Base-by-base conservation (phyloP, 2,329 filamentous ascomycete genomes). In the Apiospora rasikravindrae region DNA sequence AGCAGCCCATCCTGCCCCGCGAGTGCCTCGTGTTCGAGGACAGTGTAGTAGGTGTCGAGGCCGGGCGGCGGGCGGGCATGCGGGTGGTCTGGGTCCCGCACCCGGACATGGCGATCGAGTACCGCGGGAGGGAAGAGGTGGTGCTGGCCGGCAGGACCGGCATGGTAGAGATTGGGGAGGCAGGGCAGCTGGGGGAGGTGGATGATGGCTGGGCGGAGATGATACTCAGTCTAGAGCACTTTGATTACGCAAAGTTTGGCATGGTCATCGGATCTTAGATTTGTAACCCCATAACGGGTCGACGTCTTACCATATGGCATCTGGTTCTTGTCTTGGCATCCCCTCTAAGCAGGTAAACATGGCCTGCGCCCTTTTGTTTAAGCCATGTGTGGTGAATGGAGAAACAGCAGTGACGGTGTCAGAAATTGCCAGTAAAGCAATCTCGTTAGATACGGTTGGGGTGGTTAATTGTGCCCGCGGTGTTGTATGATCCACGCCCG, bases 1-100 rank as follows among this genome's bases (percentile, higher is more conserved):
- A 83, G 0, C 85, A 88, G 49, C 29, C 73, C 19, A 89, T 94
- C 70, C 82, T 78, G 75, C 90, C 91, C 0, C 86, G 86, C 67
- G 91, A 94, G 79, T 94, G 92, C 77, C 82, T 94, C 2, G 92
- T 94, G 0, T 94, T 94, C 77, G 92, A 94, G 79, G 92, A 94
- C 77, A 90, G 89, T 66, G 91, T 94, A 19, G 88, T 90, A 0
- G 92, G 92, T 0, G 90, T 93, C 1, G 92, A 94, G 81, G 88
- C 91, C 10, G 92, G 91, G 8, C 82, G 92, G 71, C 86, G 92
- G 76, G 92, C 92, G 0, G 92, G 92, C 0, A 94, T 94, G 92
- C 86, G 92, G 77, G 90, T 91, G 3, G 85, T 93, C 2, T 94
- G 92, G 92, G 89, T 89, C 73, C 92, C 92, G 26, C 91, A 94